Evolutionary conservation across 257 asterid genomes (phyloP), one percentile per base, ranked within the genome.

Genomic region (Rehmannia glutinosa): DNA sequence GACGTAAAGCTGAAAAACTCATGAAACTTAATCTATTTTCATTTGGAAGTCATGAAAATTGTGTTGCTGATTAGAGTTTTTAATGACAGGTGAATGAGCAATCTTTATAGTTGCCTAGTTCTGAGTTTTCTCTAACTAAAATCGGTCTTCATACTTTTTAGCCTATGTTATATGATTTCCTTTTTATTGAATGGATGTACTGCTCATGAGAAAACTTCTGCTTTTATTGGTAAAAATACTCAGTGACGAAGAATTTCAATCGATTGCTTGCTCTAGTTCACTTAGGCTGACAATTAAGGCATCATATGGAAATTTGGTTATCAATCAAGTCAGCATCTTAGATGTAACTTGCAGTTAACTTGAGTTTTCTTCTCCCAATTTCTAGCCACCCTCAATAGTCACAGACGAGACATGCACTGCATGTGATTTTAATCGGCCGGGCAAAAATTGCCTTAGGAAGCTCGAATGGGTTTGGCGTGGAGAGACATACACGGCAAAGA

Each of bases 391-490:
- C 71, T 88, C 99, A 60, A 90, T 90, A 70, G 99, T 93, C 68
- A 82, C 96, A 15, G 96, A 93, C 80, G 99, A 93, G 79, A 80
- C 90, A 73, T 93, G 99, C 86, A 90, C 99, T 70, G 96, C 99
- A 47, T 93, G 99, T 39, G 99, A 93, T 78, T 93, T 93, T 68
- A 93, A 93, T 76, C 99, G 99, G 63, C 99, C 96, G 3, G 99
- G 97, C 50, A 93, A 93, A 80, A 88, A 83, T 58, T 93, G 99
- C 84, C 97, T 93, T 27, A 75, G 99, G 78, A 93, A 82, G 87
- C 97, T 93, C 73, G 97, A 93, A 75, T 93, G 99, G 99, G 99
- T 90, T 74, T 93, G 99, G 99, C 95, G 99, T 70, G 99, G 99
- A 70, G 97, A 90, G 84, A 84, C 89, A 60, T 93, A 88, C 84